Conservation (phyloP, 257 asterid species). For the Buddleja alternifolia region DNA sequence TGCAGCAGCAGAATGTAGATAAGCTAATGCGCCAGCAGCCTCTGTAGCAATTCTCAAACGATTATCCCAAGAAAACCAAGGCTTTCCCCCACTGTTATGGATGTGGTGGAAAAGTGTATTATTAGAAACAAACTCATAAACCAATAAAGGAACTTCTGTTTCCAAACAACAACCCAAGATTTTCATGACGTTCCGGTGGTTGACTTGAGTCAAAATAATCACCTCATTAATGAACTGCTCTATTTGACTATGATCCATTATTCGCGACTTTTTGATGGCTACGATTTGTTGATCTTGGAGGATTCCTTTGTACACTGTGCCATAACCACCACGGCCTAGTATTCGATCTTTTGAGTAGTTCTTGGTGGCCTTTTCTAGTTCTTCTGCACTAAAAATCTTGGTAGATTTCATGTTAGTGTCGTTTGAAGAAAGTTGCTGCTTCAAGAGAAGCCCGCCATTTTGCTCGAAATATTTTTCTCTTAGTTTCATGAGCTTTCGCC, state of each 20-base stretch:
- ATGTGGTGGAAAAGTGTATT: slow-evolving; percentile 50
- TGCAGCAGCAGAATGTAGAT: slow-evolving; percentile 53
- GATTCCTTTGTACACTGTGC: slow-evolving; percentile 51
- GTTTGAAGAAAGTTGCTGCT: slow-evolving; percentile 41
- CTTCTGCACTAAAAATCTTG: slow-evolving; percentile 43
- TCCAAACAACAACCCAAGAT: slow-evolving; percentile 57
- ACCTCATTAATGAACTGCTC: slow-evolving; percentile 56
- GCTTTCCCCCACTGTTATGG: slow-evolving; percentile 25
- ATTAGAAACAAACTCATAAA: slow-evolving; percentile 49
- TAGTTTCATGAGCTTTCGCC: slow-evolving; percentile 35
- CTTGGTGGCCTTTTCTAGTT: slow-evolving; percentile 47
- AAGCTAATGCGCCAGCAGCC: slow-evolving; percentile 50
- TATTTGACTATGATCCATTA: slow-evolving; percentile 43
- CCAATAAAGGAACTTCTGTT: slow-evolving; percentile 52
- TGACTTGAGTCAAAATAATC: slow-evolving; percentile 52
- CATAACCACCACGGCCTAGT: slow-evolving; percentile 55
- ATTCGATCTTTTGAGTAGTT: slow-evolving; percentile 47
- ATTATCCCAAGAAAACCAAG: slow-evolving; percentile 51
- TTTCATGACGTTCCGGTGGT: slow-evolving; percentile 54
- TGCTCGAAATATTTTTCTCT: slow-evolving; percentile 54
- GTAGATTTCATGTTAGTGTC: slow-evolving; percentile 38
- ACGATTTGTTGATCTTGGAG: slow-evolving; percentile 38
- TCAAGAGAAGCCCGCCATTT: slow-evolving; percentile 50
- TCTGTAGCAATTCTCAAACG: slow-evolving; percentile 53
- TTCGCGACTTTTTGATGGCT: slow-evolving; percentile 52